Percentiles rank a stretch among this genome's conserved stretches.
Evolutionary conservation across 768 basidiomycete genomes (phyloP).

Genomic region (Calocera viscosa): DNA sequence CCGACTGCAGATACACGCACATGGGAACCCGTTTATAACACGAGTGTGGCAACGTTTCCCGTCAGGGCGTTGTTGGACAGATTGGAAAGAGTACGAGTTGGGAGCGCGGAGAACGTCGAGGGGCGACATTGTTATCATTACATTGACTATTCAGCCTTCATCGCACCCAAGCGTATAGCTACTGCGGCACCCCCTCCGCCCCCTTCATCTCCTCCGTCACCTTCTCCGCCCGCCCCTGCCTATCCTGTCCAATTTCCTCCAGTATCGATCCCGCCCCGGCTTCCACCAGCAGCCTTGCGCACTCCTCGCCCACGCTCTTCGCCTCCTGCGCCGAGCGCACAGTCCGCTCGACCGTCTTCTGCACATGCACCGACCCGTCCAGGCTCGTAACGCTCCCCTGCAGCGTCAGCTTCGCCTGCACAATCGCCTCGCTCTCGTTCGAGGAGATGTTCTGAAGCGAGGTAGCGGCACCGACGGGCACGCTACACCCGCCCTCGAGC

Average conservation of each 20-base stretch:
- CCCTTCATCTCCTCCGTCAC: conserved; percentile 26
- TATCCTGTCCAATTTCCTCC: conserved; percentile 66
- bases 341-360: conserved; percentile 43
- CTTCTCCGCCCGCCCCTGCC: conserved; percentile 37
- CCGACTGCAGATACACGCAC: too few relatives aligned
- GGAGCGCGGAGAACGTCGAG: too few relatives aligned
- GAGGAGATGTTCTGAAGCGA: conserved; percentile 27
- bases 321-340: conserved; percentile 48
- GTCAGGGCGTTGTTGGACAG: too few relatives aligned
- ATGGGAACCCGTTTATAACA: too few relatives aligned
- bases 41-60: too few relatives aligned
- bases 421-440: conserved; percentile 19
- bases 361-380: conserved; percentile 58
- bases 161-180: too few relatives aligned
- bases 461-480: conserved; percentile 77
- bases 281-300: conserved; percentile 54
- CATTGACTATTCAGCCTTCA: too few relatives aligned
- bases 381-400: conserved; percentile 77
- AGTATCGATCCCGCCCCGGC: conserved; percentile 68
- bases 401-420: conserved; percentile 39
- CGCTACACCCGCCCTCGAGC: conserved; percentile 93
- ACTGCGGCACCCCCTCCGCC: not conserved
- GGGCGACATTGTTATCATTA: too few relatives aligned
- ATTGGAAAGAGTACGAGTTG: too few relatives aligned
- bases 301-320: conserved; percentile 50